Evolutionary conservation across 2,329 filamentous ascomycete species (phyloP), one percentile per base, ranked within the genome.

Genomic region (Calonectria pseudoreteaudii): DNA sequence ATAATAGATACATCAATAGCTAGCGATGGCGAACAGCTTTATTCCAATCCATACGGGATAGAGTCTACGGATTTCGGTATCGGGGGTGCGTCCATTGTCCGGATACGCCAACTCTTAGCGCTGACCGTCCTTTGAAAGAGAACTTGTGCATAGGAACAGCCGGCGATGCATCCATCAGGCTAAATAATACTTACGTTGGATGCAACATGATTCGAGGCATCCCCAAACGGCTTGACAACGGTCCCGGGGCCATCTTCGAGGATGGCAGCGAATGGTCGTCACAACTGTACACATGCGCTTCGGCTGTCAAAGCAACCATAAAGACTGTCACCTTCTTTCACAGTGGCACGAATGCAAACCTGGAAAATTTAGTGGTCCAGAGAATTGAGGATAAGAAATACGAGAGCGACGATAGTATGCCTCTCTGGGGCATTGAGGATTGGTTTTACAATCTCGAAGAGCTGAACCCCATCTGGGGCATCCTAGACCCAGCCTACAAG

Each of bases 201-300:
- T 88, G 87, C 67, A 86, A 86, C 8, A 74, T 87, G 7, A 75
- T 89, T 1, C 81, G 83, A n/a, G 86, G 86, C 0, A 82, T 83
- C 0, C 82, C 87, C 0, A 76, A 76, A 20, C 82, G 84, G 16
- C 68, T 76, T 0, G 85, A 87, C 65, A 83, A 81, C 1, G 81
- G 80, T 0, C 75, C 78, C 2, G 76, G 80, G 1, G 71, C 85
- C 0, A 72, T 86, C 6, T 84, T 85, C 36, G 85, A 87, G 26
- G 81, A 82, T 8, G 82, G 82, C 9, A 85, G 84, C 16, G 70
- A 78, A 50, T 89, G 86, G 86, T 83, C 83, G 0, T 80, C 83
- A 6, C 83, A 85, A 0, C 72, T 89, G 1, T 87, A 88, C 69
- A 80, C 82, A 0, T 89, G 87, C 73, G 86, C 86, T 0, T 83